These are phyloP conservation scores for Salvia sclarea DNA, from an alignment of 305 asterid genomes.

Conservation along the genomic window DNA sequence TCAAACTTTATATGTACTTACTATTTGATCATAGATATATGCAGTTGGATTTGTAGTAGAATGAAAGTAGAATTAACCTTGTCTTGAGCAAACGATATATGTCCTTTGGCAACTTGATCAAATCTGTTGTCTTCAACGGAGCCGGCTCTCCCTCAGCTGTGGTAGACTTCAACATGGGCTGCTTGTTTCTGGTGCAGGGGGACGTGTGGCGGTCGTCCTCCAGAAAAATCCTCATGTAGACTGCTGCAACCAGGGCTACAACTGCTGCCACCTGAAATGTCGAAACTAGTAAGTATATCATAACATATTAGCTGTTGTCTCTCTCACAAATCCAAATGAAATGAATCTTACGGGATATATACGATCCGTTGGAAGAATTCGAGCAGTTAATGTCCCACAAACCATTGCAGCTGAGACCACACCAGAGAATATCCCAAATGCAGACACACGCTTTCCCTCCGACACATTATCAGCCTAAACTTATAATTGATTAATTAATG, in stretches of 20 bases:
- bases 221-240: conserved; percentile 59
- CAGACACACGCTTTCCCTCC: conserved; percentile 55
- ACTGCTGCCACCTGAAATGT: conserved; percentile 53
- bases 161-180: conserved; percentile 45
- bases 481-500: no score
- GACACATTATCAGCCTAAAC: conserved; percentile 59
- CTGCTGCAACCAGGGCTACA: conserved; percentile 46
- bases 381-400: conserved; percentile 59
- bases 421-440: conserved; percentile 59
- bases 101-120: conserved; percentile 51
- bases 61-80: conserved; percentile 34
- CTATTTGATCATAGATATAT: no score
- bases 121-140: conserved; percentile 19
- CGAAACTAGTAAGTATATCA: no score
- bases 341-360: conserved; percentile 24
- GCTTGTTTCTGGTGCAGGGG: conserved; percentile 14
- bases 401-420: conserved; percentile 59
- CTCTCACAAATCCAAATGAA: not conserved
- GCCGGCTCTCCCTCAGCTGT: conserved; percentile 29
- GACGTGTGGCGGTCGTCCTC: conserved; percentile 33
- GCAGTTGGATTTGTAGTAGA: not conserved
- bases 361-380: conserved; percentile 50
- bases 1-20: no score
- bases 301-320: no score
- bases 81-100: conserved; percentile 51